Percentiles rank a stretch among this genome's conserved stretches.
phyloP scores from a whole-genome alignment of 176 grass and related monocot genomes.

The Hordeum vulgare region MorexV3_pseudomolecules_assembly NC_058520.1:411325634-411326133 shows the following conservation, averaged over 20 bases:
- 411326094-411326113: too few species aligned
- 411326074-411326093: too few species aligned
- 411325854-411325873: not conserved
- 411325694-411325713: not conserved
- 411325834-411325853: not conserved
- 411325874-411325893: too few species aligned
- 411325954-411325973: too few species aligned
- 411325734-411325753: too few species aligned
- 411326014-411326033: not conserved
- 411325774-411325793: too few species aligned
- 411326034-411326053: not conserved
- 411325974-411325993: too few species aligned
- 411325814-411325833: not conserved
- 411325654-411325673: constrained; percentile 16
- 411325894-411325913: not conserved
- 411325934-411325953: not conserved
- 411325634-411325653: not conserved
- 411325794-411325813: too few species aligned
- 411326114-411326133: too few species aligned
- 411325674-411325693: not conserved
- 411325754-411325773: too few species aligned
- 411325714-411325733: constrained; percentile 22
- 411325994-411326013: not conserved
- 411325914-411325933: not conserved
- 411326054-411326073: not conserved